A percentile compares a stretch with the other conserved stretches of the same genome.
Evolutionary conservation across 495 filamentous ascomycete species (phyloP).

Genomic region (Xylaria bambusicola): DNA sequence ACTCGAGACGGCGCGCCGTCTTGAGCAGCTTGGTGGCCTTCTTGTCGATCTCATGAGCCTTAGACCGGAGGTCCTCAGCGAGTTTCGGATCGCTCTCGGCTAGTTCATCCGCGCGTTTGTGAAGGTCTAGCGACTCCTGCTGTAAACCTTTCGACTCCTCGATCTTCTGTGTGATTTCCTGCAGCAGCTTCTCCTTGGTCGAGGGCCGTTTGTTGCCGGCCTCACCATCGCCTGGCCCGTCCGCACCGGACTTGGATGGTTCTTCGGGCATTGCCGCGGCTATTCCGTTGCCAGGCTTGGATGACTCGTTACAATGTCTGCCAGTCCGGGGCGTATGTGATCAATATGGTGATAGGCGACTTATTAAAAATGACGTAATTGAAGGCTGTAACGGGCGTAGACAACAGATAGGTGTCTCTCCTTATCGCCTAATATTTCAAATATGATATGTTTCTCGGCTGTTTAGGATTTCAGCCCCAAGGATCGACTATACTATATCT

Average conservation of each 20-base stretch:
- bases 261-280: background rate
- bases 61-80: constrained; percentile 25
- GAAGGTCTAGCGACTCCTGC: constrained; percentile 29
- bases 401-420: no score
- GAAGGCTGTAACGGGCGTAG: background rate
- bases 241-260: constrained; percentile 10
- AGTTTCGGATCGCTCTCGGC: constrained; percentile 28
- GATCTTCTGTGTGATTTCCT: constrained; percentile 31
- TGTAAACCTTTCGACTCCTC: constrained; percentile 32
- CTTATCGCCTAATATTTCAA: no score
- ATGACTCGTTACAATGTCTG: background rate
- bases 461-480: background rate
- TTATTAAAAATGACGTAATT: constrained; percentile 14
- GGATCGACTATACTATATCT: background rate
- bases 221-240: constrained; percentile 4
- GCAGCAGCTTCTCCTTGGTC: constrained; percentile 31
- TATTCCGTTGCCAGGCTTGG: background rate
- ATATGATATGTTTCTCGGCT: background rate
- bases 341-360: no score
- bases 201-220: constrained; percentile 22
- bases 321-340: no score
- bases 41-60: constrained; percentile 33
- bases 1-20: constrained; percentile 36
- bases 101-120: constrained; percentile 28
- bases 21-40: constrained; percentile 32